These are phyloP conservation scores for Lolium rigidum DNA, from an alignment of 176 grass and related monocot genomes.

Conservation along the genomic window DNA sequence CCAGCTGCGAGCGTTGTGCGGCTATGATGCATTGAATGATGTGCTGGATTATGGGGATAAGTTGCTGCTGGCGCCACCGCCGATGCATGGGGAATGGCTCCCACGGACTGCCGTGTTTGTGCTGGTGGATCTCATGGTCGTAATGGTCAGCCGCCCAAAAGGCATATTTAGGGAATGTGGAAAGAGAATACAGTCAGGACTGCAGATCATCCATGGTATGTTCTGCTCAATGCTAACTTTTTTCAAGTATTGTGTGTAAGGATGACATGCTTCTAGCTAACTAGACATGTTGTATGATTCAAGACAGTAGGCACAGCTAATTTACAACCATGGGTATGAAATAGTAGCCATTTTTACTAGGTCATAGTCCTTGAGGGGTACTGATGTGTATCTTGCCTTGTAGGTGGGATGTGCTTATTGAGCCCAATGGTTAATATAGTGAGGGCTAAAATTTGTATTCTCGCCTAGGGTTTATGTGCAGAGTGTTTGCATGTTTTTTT, in stretches of 20 bases:
- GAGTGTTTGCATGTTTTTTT: too few relatives aligned
- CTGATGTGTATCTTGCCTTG: too few relatives aligned
- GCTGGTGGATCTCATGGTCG: conserved; percentile 93
- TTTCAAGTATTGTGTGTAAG: conserved; percentile 5
- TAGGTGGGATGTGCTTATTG: too few relatives aligned
- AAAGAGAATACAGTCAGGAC: conserved; percentile 89
- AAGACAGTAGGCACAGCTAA: conserved; percentile 7
- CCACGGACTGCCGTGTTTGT: conserved; percentile 81
- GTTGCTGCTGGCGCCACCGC: conserved; percentile 82
- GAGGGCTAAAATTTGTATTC: too few relatives aligned
- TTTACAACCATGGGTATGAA: conserved; percentile 22
- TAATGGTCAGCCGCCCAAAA: conserved; percentile 90
- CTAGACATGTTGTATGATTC: conserved; percentile 30
- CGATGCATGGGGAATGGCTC: conserved; percentile 96
- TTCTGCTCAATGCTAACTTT: conserved; percentile 26
- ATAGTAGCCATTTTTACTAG: conserved; percentile 3
- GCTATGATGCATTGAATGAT: conserved; percentile 59
- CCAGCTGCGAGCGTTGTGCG: conserved; percentile 61
- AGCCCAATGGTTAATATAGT: too few relatives aligned
- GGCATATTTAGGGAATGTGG: conserved; percentile 94
- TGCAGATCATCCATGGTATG: conserved; percentile 77
- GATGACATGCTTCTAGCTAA: background rate
- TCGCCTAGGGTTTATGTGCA: too few relatives aligned
- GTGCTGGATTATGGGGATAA: conserved; percentile 86
- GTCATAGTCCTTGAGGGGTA: background rate